These are phyloP conservation scores for Hirschfeldia incana DNA, from an alignment of 345 rosid genomes.

Conservation along the genomic window DNA sequence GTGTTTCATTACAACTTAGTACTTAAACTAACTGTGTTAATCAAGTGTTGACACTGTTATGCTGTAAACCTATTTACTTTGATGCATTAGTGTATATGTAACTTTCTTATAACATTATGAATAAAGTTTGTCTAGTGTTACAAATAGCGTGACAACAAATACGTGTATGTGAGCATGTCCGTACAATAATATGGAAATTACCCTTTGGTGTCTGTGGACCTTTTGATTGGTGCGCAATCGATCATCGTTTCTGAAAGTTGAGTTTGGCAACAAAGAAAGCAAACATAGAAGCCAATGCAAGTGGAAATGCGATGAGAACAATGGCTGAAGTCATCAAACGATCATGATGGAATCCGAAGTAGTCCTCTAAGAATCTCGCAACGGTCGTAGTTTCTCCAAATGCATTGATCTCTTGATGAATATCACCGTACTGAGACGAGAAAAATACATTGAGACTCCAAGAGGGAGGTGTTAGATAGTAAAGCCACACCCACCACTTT, in stretches of 20 bases:
- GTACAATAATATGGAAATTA: neutral
- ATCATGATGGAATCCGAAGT: constrained; percentile 55
- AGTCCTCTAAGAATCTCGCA: constrained; percentile 50
- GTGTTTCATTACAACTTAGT: neutral
- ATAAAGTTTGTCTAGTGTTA: neutral
- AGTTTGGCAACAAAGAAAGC: constrained; percentile 52
- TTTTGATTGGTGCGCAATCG: neutral
- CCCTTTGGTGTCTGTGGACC: neutral
- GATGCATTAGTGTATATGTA: neutral
- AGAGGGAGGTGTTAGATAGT: constrained; percentile 61
- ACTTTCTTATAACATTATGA: neutral
- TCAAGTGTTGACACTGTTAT: neutral
- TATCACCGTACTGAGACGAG: constrained; percentile 78
- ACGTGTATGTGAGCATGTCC: neutral
- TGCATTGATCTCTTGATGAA: constrained; percentile 42
- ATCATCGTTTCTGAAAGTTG: constrained; percentile 66
- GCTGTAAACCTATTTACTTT: neutral
- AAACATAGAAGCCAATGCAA: constrained; percentile 54
- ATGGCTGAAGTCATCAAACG: constrained; percentile 41
- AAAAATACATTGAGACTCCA: constrained; percentile 67
- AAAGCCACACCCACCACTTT: constrained; percentile 82
- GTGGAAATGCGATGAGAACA: constrained; percentile 54
- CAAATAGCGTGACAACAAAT: neutral
- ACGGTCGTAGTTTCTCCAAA: constrained; percentile 52
- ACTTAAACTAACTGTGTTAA: neutral